Percentiles rank a stretch among this genome's conserved stretches.
These are phyloP conservation scores for Tetrahymena malaccensis DNA, from an alignment of 73 alveolate species.

Conservation along the genomic window DNA sequence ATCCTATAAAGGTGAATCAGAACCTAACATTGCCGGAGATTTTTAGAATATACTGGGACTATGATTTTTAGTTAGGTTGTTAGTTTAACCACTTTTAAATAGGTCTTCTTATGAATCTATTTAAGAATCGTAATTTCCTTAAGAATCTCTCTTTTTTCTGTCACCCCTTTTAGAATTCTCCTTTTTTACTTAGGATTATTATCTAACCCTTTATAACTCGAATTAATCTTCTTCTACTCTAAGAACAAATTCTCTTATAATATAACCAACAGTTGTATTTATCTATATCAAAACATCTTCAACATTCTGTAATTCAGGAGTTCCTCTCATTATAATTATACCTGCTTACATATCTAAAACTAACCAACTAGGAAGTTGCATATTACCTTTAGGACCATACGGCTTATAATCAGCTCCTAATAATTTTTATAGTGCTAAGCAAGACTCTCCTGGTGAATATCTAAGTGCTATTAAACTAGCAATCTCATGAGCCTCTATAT, in stretches of 20 bases:
- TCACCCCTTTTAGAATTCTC: background rate
- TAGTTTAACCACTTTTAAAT: background rate
- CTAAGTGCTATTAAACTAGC: background rate
- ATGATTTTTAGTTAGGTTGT: no score
- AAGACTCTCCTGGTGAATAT: background rate
- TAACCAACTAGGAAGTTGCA: background rate
- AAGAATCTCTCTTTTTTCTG: background rate
- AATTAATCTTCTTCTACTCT: background rate
- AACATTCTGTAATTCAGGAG: background rate
- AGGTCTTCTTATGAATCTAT: background rate
- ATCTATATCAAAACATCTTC: background rate
- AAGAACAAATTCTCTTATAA: background rate
- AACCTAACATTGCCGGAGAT: background rate
- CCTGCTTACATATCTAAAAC: background rate
- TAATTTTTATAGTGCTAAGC: background rate
- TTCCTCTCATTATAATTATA: background rate
- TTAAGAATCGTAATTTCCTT: background rate
- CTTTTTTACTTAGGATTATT: background rate
- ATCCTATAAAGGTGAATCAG: no score
- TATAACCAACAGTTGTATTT: background rate
- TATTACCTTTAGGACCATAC: background rate
- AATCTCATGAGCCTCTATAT: background rate
- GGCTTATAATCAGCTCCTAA: background rate
- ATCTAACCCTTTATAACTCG: background rate
- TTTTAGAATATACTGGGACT: background rate